Evolutionary conservation across 768 basidiomycete species (phyloP), one percentile per base, ranked within the genome.

Genomic region (Ephemerocybe angulata): DNA sequence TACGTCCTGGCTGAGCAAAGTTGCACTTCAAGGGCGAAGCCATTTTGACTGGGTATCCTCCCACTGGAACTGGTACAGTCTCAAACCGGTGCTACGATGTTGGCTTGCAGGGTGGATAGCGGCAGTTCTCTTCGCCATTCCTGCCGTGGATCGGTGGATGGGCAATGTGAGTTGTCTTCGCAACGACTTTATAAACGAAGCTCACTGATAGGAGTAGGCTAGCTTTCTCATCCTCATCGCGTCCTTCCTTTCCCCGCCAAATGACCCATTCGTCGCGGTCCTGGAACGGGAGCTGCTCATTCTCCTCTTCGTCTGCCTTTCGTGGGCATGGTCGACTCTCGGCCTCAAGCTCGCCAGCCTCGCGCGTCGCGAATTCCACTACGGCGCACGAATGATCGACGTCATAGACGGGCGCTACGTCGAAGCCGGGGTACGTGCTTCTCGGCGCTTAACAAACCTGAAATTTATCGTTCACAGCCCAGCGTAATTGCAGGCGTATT

Each of bases 271-370:
- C 61, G 70, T 86, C n/a, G 72, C 77, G 3, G 84, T 86, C 3
- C 63, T 87, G 13, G 87, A 89, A 62, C 82, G 86, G 1, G 86
- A 89, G 62, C 41, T 80, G 8, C 70, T 80, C 5, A 79, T 85
- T 31, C 55, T 87, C 4, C 19, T 73, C 0, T 81, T 84, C 43
- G 77, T 77, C 0, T 58, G 71, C 1, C 19, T 74, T 8, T 73
- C 76, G 25, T 89, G 85, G 86, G 86, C 79, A 24, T 90, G 87
- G 87, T 68, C 70, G 11, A 85, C 82, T 62, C 70, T 90, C 3
- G 88, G 80, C 3, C 80, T 89, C 5, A 79, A 78, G 57, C 67
- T 88, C 3, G 84, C 88, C 3, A 71, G 80, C 61, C 63, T 87
- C 3, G 74, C 84, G 1, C 79, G 88, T 12, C 69, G 59, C 1